Percentiles rank a stretch among this genome's conserved stretches.
These are phyloP conservation scores for Aspergillus cristatus DNA, from an alignment of 495 filamentous ascomycete genomes.

Conservation along the genomic window DNA sequence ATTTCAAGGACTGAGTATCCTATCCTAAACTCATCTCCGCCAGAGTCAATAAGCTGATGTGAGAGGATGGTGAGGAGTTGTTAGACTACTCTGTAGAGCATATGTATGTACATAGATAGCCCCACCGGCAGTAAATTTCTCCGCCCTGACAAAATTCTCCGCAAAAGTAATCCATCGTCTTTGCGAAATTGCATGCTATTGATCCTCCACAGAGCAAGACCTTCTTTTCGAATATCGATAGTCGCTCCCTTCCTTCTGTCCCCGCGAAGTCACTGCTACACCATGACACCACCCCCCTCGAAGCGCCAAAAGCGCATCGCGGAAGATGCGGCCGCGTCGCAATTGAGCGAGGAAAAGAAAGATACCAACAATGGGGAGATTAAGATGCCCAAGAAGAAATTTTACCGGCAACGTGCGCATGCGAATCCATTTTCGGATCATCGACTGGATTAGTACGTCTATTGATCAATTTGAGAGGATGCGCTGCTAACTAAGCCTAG, in stretches of 20 bases:
- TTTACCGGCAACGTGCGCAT: slow-evolving; percentile 92
- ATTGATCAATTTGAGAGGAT: neutral
- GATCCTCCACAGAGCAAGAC: too few relatives aligned
- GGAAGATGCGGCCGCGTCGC: slow-evolving; percentile 7
- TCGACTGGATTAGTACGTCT: slow-evolving; percentile 67
- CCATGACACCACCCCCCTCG: slow-evolving; percentile 45
- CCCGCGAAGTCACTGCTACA: slow-evolving; percentile 1
- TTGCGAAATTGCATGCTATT: too few relatives aligned
- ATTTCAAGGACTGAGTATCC: too few relatives aligned
- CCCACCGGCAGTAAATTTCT: too few relatives aligned
- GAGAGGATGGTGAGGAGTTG: too few relatives aligned
- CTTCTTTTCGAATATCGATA: too few relatives aligned
- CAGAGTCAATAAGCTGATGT: too few relatives aligned
- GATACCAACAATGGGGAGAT: slow-evolving; percentile 7
- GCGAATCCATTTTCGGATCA: slow-evolving; percentile 98
- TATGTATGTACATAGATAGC: too few relatives aligned
- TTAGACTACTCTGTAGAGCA: too few relatives aligned
- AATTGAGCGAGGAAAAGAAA: slow-evolving; percentile 11
- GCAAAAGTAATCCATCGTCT: too few relatives aligned
- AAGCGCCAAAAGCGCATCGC: slow-evolving; percentile 64
- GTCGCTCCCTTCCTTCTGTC: neutral
- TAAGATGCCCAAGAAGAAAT: slow-evolving; percentile 79
- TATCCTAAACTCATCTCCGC: too few relatives aligned
- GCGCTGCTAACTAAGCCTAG: slow-evolving; percentile 30
- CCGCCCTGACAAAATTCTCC: too few relatives aligned